Conservation (phyloP, 805 yeast genomes). For the Candida suzukii region DNA sequence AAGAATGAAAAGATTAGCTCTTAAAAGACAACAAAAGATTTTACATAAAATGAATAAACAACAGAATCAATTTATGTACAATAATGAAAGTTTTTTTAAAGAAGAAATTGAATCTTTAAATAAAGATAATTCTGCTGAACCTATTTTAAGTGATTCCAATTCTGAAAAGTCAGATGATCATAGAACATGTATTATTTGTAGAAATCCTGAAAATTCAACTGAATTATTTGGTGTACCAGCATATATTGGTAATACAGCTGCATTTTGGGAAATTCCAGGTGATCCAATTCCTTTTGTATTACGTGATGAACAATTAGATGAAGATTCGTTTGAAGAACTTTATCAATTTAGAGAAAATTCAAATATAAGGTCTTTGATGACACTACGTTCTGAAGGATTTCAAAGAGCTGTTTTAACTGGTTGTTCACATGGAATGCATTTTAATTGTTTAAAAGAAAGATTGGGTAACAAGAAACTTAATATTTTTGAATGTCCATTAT, state of each 20-base stretch:
- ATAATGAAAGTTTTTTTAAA: constrained; percentile 26
- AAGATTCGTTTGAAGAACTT: background rate
- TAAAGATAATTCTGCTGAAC: too few relatives aligned
- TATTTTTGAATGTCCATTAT: constrained; percentile 38
- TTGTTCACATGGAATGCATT: constrained; percentile 51
- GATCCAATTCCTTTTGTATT: constrained; percentile 11
- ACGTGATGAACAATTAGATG: constrained; percentile 3
- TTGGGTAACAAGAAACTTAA: constrained; percentile 11
- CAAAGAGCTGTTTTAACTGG: constrained; percentile 29
- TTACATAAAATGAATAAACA: constrained; percentile 56
- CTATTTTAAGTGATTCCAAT: background rate
- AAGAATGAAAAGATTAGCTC: constrained; percentile 48
- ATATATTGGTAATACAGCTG: background rate
- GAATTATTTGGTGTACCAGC: constrained; percentile 52
- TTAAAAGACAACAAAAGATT: constrained; percentile 54
- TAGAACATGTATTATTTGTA: constrained; percentile 52
- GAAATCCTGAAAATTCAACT: constrained; percentile 37
- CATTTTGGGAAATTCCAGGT: constrained; percentile 1
- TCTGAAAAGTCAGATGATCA: constrained; percentile 3
- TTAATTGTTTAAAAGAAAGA: constrained; percentile 32
- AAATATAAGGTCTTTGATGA: background rate
- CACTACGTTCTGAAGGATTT: too few relatives aligned
- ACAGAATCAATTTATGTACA: constrained; percentile 34
- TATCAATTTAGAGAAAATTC: background rate
- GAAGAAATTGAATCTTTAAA: constrained; percentile 2